These are phyloP conservation scores for Biancaea sappan DNA, from an alignment of 306 rosid species.

Conservation along the genomic window DNA sequence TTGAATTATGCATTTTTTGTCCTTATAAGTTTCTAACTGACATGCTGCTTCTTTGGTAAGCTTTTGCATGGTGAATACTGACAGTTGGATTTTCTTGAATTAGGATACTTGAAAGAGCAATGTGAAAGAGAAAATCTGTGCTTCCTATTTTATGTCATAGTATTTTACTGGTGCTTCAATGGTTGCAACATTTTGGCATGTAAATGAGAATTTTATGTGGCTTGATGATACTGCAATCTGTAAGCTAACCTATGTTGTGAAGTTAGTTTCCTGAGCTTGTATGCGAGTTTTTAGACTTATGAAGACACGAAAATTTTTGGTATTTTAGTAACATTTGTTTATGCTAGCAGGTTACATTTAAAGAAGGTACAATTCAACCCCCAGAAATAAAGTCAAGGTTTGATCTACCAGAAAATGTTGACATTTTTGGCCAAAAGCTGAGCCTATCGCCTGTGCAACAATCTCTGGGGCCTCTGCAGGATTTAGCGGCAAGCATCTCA, in stretches of 20 bases:
- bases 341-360: slow-evolving; percentile 73
- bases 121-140: not conserved
- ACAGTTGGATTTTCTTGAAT: slow-evolving; percentile 5
- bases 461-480: slow-evolving; percentile 70
- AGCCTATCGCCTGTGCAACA: slow-evolving; percentile 71
- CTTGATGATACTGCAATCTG: slow-evolving; percentile 10
- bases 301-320: slow-evolving; percentile 21
- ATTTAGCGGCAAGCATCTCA: slow-evolving; percentile 56
- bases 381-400: slow-evolving; percentile 79
- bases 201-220: slow-evolving; percentile 17
- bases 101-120: slow-evolving; percentile 14
- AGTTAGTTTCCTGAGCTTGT: slow-evolving; percentile 24
- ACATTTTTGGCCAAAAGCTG: slow-evolving; percentile 76
- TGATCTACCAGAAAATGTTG: slow-evolving; percentile 71
- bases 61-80: slow-evolving; percentile 8
- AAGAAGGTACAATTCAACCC: slow-evolving; percentile 83
- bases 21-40: not conserved
- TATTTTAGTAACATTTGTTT: slow-evolving; percentile 22
- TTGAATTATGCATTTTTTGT: not conserved
- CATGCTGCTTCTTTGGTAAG: slow-evolving; percentile 5
- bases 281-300: not conserved
- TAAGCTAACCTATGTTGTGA: not conserved
- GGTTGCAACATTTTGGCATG: slow-evolving; percentile 11
- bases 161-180: slow-evolving; percentile 3
- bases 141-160: not conserved